Evolutionary conservation across 306 rosid species (phyloP), one percentile per base, ranked within the genome.

Genomic region (Pachyrhizus erosus): DNA sequence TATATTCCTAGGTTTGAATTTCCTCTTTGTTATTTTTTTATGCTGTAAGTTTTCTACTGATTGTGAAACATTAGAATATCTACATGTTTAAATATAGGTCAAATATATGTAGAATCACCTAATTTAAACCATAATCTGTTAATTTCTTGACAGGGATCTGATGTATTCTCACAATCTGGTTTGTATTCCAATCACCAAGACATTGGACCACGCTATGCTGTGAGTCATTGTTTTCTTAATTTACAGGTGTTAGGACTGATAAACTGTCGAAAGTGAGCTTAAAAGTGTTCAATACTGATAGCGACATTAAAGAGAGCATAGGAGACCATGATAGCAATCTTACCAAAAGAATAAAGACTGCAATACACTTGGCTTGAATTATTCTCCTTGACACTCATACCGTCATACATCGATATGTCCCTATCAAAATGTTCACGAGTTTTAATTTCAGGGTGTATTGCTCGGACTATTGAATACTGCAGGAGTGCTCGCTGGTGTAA

Each of bases 131-230:
- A 74, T 34, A 34, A 37, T 74, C 34, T 21, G 43, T 34, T 55
- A 48, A 37, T 39, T 31, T 73, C 65, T 51, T 78, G 37, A 52
- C 90, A 93, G 93, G 98, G 97, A 85, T 91, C 90, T 83, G 98
- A 89, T 82, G 97, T 94, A 24, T 91, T 90, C 83, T 89, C 94
- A 49, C 92, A 93, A 80, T 92, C 95, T 43, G 97, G 94, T 77
- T 90, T 92, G 24, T 92, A 90, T 78, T 91, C 97, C 83, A 91
- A 89, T 74, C 97, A 88, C 85, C 95, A 92, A 86, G 97, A 88
- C 74, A 92, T 90, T 84, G 98, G 94, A 73, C 98, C 98, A 14
- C 92, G 92, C 52, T 68, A 68, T 68, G 73, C 73, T 10, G 72
- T 66, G 73, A 68, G 73, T 68, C 15, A 18, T 68, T 68, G 18